Percentiles rank a stretch among this genome's conserved stretches.
Conservation (phyloP, 805 yeast species). For the Komagataella pseudopastoris region DNA sequence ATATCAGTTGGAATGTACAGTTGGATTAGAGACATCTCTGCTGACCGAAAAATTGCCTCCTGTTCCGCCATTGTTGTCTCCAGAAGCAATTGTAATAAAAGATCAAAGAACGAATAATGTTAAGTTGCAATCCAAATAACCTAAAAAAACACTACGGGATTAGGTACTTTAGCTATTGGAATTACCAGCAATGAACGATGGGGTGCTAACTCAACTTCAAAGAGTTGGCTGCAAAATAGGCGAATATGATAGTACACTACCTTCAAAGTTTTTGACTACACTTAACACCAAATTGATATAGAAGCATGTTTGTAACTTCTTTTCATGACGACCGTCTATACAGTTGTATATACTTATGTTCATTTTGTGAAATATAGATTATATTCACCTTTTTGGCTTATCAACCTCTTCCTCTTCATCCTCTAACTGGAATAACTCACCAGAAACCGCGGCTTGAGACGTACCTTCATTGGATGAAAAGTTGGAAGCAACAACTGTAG, state of each 20-base stretch:
- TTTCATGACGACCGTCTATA: neutral
- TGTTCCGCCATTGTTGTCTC: neutral
- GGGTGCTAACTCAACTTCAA: neutral
- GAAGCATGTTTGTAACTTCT: no score
- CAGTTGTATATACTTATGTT: neutral
- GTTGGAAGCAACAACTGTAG: neutral
- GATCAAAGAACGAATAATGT: neutral
- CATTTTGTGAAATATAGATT: neutral
- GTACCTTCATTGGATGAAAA: slow-evolving; percentile 1
- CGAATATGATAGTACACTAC: neutral
- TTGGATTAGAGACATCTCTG: slow-evolving; percentile 93
- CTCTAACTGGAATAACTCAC: slow-evolving; percentile 5
- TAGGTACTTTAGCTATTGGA: neutral
- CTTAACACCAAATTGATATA: neutral
- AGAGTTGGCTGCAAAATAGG: neutral
- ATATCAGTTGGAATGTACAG: slow-evolving; percentile 85
- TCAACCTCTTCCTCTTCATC: slow-evolving; percentile 5
- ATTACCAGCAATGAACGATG: neutral
- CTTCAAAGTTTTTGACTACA: neutral
- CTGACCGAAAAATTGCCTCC: slow-evolving; percentile 39
- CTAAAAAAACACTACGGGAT: neutral
- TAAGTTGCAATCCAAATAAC: neutral
- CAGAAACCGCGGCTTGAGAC: neutral
- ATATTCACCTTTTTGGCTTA: neutral
- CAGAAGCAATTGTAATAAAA: neutral